Evolutionary conservation across 2,329 filamentous ascomycete genomes (phyloP).

Genomic region (Helotiales sp.): DNA sequence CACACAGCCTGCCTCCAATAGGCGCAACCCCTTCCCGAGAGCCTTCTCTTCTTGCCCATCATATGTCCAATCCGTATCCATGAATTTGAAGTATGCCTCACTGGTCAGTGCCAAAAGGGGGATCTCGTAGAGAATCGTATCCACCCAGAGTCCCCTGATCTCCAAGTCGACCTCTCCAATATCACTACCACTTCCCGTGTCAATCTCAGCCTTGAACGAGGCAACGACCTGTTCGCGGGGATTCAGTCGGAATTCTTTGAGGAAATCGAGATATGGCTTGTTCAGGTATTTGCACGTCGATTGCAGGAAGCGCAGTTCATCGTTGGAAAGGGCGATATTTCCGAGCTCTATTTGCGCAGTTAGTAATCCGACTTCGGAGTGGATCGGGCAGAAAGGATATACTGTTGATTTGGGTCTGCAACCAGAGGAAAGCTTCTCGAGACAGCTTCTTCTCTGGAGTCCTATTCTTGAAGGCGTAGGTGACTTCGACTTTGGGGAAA

Average conservation of each 20-base stretch:
- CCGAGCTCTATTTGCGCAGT: conserved; percentile 68
- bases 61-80: conserved; percentile 91
- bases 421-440: conserved; percentile 81
- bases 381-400: conserved; percentile 40
- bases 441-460: conserved; percentile 93
- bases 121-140: conserved; percentile 98
- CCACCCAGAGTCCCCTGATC: conserved; percentile 84
- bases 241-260: conserved; percentile 79
- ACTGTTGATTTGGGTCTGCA: conserved; percentile 83
- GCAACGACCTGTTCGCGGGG: conserved; percentile 80
- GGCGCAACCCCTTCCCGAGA: conserved; percentile 75
- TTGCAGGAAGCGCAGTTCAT: conserved; percentile 81
- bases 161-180: conserved; percentile 77
- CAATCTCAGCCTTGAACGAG: conserved; percentile 54
- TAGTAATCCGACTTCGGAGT: conserved; percentile 30
- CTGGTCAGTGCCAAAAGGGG: conserved; percentile 89
- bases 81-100: conserved; percentile 97
- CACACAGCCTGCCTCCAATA: conserved; percentile 82
- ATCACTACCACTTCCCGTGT: conserved; percentile 67
- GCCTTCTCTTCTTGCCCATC: conserved; percentile 85
- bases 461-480: conserved; percentile 93
- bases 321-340: conserved; percentile 76
- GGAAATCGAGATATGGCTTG: conserved; percentile 77
- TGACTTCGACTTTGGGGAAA: conserved; percentile 81
- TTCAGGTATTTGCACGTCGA: conserved; percentile 81